Conservation (phyloP, 495 filamentous ascomycete species). For the Penicillium pancosmium region DNA sequence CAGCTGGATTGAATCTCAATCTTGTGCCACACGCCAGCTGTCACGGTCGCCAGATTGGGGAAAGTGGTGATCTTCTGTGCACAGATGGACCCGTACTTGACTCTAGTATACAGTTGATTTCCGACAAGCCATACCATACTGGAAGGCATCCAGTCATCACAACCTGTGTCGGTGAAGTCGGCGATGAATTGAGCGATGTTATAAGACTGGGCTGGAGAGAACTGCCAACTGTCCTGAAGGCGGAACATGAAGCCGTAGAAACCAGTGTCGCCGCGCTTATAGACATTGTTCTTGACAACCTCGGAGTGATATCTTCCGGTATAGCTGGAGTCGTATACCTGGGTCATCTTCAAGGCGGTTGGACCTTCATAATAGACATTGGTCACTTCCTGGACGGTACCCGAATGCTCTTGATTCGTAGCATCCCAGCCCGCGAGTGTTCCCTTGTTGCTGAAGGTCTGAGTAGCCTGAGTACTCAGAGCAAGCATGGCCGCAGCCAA, state of each 20-base stretch:
- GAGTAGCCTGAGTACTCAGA: slow-evolving; percentile 23
- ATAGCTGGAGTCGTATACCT: slow-evolving; percentile 51
- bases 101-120: slow-evolving; percentile 47
- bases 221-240: slow-evolving; percentile 53
- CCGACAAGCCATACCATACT: slow-evolving; percentile 57
- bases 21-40: slow-evolving; percentile 52
- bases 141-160: slow-evolving; percentile 56
- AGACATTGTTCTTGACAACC: slow-evolving; percentile 47
- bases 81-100: slow-evolving; percentile 50
- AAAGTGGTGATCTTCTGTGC: slow-evolving; percentile 36
- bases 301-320: slow-evolving; percentile 60
- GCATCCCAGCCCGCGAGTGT: slow-evolving; percentile 51
- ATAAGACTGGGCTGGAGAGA: slow-evolving; percentile 48
- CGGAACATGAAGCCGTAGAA: slow-evolving; percentile 62
- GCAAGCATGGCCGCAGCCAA: background rate
- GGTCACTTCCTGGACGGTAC: slow-evolving; percentile 50
- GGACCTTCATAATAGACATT: slow-evolving; percentile 47
- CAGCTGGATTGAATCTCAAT: slow-evolving; percentile 53
- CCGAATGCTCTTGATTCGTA: slow-evolving; percentile 45
- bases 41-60: slow-evolving; percentile 39
- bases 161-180: slow-evolving; percentile 49
- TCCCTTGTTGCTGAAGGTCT: slow-evolving; percentile 54
- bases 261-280: slow-evolving; percentile 50
- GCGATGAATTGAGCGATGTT: slow-evolving; percentile 61
- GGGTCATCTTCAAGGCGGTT: slow-evolving; percentile 55